Evolutionary conservation across 1,139 yeast genomes (phyloP).

Genomic region (Zygosaccharomyces pseudobailii): DNA sequence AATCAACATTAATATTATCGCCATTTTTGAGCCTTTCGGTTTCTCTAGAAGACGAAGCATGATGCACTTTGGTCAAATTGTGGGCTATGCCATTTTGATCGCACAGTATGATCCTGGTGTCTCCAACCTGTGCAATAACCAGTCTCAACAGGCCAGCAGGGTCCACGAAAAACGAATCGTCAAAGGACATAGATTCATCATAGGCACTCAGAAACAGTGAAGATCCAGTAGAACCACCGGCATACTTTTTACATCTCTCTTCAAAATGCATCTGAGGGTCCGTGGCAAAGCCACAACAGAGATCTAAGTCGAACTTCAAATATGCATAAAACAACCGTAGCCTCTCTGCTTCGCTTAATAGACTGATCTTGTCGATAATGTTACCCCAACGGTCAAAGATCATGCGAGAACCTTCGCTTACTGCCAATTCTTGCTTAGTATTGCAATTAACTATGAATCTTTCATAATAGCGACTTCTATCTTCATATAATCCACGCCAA

Average conservation of each 20-base stretch:
- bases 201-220: conserved; percentile 50
- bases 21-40: conserved; percentile 61
- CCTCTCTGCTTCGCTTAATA: conserved; percentile 31
- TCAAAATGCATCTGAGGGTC: conserved; percentile 21
- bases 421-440: conserved; percentile 36
- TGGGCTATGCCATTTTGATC: conserved; percentile 75
- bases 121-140: conserved; percentile 90
- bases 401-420: conserved; percentile 45
- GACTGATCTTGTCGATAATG: conserved; percentile 33
- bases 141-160: conserved; percentile 64
- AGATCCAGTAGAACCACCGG: conserved; percentile 83
- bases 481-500: conserved; percentile 74
- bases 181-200: conserved; percentile 25
- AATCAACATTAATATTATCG: conserved; percentile 60
- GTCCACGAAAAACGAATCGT: conserved; percentile 56
- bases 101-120: conserved; percentile 80
- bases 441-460: conserved; percentile 39
- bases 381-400: conserved; percentile 36
- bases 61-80: conserved; percentile 74
- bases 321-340: conserved; percentile 59
- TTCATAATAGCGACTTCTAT: conserved; percentile 43
- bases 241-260: conserved; percentile 30
- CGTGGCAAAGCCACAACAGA: conserved; percentile 30
- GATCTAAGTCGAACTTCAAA: conserved; percentile 54
- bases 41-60: conserved; percentile 80